Base-by-base conservation (phyloP, 108 stramenopile genomes). In the Schizochytrium sp. region DNA sequence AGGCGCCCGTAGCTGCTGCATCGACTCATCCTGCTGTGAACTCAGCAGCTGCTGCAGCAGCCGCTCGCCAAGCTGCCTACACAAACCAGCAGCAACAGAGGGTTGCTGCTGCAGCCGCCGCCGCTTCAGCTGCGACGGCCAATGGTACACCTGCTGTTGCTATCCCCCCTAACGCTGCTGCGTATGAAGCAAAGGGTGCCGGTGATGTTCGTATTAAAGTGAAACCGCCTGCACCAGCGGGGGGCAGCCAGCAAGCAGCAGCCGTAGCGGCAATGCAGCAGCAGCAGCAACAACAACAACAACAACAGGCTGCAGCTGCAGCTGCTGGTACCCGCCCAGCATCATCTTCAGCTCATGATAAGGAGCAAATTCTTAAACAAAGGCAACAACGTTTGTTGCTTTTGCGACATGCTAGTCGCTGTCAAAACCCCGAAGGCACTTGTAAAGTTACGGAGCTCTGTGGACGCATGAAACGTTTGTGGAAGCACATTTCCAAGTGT, bases 401-500 rank as follows among this genome's bases (percentile, higher is more conserved):
- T 42, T 93, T 99, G 3, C 96, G 98, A 72, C 98, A 99, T 90
- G 97, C 98, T 41, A 96, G 97, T n/a, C 98, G 98, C 93, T 99
- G 98, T 88, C 96, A 95, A 1, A 94, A 94, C 72, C 96, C 96
- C 87, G 95, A 95, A 89, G 96, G 95, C 12, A 90, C 92, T 47
- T 99, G 98, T 90, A 94, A 94, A n/a, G 93, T 95, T 8, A 98
- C 98, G 19, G 97, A 96, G 38, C 97, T 96, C 92, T 99, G 99
- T 91, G 95, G 91, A 38, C 96, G 96, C 49, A 99, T 99, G 99
- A 99, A 99, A 92, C 92, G 95, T 57, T 89, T 99, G 42, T 99
- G 99, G 99, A 96, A 96, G 72, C 99, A 99, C 93, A 99, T 99
- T 93, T 97, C 97, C 90, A 95, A 95, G 69, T 99, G 99, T 92